phyloP scores from a whole-genome alignment of 73 alveolate genomes.

The Stentor coeruleus region DNA sequence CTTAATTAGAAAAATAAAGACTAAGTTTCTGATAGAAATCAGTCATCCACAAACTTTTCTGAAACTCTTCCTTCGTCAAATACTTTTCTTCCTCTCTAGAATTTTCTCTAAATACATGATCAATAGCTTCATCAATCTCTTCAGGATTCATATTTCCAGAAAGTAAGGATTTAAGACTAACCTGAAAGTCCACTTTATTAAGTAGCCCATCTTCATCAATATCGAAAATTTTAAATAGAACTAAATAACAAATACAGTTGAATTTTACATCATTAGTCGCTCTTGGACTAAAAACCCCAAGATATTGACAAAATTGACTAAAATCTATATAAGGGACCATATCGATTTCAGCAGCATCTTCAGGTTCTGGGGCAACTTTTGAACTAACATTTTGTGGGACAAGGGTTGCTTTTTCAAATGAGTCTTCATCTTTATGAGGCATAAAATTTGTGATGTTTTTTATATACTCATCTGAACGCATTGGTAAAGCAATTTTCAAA shows the following conservation, averaged over 20 bases:
- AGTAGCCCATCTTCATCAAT: neutral
- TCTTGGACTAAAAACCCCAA: conserved; percentile 16
- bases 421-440: neutral
- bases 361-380: conserved; percentile 11
- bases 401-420: neutral
- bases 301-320: neutral
- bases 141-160: neutral
- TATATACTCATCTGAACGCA: neutral
- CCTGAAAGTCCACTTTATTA: neutral
- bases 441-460: neutral
- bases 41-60: neutral
- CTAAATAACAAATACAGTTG: neutral
- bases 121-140: neutral
- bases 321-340: neutral
- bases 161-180: neutral
- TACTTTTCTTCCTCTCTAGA: neutral
- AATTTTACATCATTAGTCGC: conserved; percentile 4
- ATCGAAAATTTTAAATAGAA: conserved; percentile 4
- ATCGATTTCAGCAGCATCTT: neutral
- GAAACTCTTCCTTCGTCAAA: neutral
- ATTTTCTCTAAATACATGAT: neutral
- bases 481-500: neutral
- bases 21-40: neutral
- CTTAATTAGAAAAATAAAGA: neutral
- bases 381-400: neutral